Evolutionary conservation across 495 filamentous ascomycete genomes (phyloP), one percentile per base, ranked within the genome.

Genomic region (Neurospora cerealis): DNA sequence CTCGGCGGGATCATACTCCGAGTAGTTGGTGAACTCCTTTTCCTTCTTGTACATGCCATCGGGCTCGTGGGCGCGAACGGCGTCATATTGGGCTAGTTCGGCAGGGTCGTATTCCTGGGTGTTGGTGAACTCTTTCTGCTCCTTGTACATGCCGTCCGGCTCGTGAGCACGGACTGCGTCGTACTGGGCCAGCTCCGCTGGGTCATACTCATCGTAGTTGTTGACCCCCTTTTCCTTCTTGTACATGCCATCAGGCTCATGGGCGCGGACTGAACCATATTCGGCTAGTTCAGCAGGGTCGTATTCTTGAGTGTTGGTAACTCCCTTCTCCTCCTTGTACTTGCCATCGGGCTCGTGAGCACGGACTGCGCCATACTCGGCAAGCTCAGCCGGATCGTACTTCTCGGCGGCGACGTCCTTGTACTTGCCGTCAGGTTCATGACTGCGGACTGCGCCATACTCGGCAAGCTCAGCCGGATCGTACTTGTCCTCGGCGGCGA

Each of bases 181-280:
- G 40, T 80, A 76, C 39, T 62, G 66, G 19, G 28, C 72, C 0
- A 77, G 70, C 44, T 79, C 76, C 1, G 32, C 69, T 9, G 40
- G 41, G 5, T 71, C 72, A 3, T 48, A 28, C 0, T 71, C 60
- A 5, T 44, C 73, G 11, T 74, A 42, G 42, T 77, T 75, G 21
- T 76, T 73, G 5, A 75, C 74, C 1, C 69, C 66, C 9, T 74
- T 24, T 6, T 74, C 24, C 17, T 54, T 72, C 32, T 72, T 71
- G 70, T 83, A 79, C 69, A 77, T 79, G 13, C 77, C 77, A 34
- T 79, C 76, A 4, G 80, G 80, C 74, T 84, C 84, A 69, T 81
- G 74, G 62, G 76, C 78, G 17, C 78, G 78, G 48, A 83, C 80
- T 7, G 83, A 75, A 13, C 73, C 74, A 69, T 85, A 85, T 8